These are phyloP conservation scores for Fusarium domesticum DNA, from an alignment of 2,329 filamentous ascomycete genomes.

Conservation along the genomic window DNA sequence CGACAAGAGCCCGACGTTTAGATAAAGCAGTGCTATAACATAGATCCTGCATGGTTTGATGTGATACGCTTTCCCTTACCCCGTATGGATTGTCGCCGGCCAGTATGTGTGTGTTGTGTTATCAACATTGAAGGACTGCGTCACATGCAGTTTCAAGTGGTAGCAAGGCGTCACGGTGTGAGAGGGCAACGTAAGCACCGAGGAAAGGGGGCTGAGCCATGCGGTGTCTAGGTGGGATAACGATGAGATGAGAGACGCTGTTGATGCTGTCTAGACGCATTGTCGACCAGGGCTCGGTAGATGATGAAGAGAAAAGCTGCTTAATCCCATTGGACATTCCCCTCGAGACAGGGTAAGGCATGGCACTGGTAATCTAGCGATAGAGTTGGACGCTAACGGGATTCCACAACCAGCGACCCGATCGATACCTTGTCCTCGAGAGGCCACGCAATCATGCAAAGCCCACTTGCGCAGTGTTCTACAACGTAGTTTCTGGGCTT, in stretches of 20 bases:
- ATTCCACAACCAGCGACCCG: too few species aligned
- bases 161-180: conserved; percentile 12
- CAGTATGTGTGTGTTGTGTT: neutral
- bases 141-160: conserved; percentile 1
- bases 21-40: neutral
- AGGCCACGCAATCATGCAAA: neutral
- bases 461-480: neutral
- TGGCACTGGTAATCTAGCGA: too few species aligned
- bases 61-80: neutral
- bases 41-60: neutral
- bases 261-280: too few species aligned
- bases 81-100: neutral
- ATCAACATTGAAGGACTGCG: conserved; percentile 2
- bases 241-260: too few species aligned
- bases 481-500: neutral
- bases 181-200: neutral
- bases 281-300: too few species aligned
- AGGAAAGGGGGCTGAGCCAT: neutral
- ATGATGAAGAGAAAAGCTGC: too few species aligned
- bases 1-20: neutral
- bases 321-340: neutral
- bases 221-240: too few species aligned
- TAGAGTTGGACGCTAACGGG: too few species aligned
- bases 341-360: too few species aligned
- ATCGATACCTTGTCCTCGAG: neutral